A percentile compares a stretch with the other conserved stretches of the same genome.
phyloP scores from a whole-genome alignment of 306 rosid species.

The Gynostemma pentaphyllum region DNA sequence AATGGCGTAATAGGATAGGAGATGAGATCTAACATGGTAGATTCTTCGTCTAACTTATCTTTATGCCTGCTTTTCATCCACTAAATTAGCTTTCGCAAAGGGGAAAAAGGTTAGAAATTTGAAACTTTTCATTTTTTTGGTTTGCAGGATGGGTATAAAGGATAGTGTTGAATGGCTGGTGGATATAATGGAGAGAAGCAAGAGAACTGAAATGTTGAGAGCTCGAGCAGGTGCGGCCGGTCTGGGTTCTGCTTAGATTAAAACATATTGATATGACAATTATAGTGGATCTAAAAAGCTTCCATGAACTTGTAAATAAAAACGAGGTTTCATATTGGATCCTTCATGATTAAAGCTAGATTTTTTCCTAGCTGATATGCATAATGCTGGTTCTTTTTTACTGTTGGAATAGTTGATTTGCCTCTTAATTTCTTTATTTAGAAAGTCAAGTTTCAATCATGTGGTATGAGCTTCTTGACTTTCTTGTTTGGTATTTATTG shows the following conservation, averaged over 20 bases:
- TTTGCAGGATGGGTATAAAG: conserved; percentile 81
- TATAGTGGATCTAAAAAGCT: conserved; percentile 18
- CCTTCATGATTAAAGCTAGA: conserved; percentile 11
- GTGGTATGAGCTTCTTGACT: neutral
- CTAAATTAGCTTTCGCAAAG: neutral
- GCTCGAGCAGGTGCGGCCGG: conserved; percentile 63
- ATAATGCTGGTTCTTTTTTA: neutral
- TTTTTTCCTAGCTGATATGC: neutral
- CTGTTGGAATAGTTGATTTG: neutral
- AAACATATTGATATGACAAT: neutral
- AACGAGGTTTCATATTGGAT: conserved; percentile 16
- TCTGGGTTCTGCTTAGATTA: conserved; percentile 35
- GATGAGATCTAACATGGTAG: neutral
- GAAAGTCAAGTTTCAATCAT: neutral
- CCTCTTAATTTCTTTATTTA: neutral
- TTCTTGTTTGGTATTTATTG: conserved; percentile 1
- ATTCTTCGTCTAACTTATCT: neutral
- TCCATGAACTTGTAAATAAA: conserved; percentile 28
- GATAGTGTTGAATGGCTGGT: conserved; percentile 90
- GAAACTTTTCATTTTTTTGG: conserved; percentile 2
- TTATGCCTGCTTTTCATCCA: neutral
- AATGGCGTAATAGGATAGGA: neutral
- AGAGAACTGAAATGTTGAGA: conserved; percentile 85
- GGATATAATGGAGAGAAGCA: conserved; percentile 93
- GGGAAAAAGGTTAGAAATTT: neutral